These are phyloP conservation scores for Fusarium begoniae DNA, from an alignment of 2,329 filamentous ascomycete species.

Conservation along the genomic window DNA sequence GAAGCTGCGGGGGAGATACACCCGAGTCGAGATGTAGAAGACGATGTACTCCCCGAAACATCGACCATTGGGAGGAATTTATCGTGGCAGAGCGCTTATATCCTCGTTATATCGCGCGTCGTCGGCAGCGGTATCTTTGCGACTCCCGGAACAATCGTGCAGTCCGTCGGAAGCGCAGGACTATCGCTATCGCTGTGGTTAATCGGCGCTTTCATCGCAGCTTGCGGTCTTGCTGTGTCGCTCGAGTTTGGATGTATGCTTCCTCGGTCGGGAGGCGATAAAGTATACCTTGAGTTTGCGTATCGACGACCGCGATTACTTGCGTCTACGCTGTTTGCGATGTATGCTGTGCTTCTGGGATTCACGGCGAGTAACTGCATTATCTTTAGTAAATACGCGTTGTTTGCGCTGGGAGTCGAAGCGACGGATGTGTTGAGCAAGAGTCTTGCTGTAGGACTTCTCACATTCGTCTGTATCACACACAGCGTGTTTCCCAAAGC, in stretches of 20 bases:
- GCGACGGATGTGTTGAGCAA: conserved; percentile 63
- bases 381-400: conserved; percentile 71
- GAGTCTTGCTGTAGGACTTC: conserved; percentile 62
- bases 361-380: conserved; percentile 78
- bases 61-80: conserved; percentile 67
- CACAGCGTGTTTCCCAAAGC: conserved; percentile 67
- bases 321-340: conserved; percentile 69
- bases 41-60: conserved; percentile 68
- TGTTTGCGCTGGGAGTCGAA: conserved; percentile 65
- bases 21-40: conserved; percentile 54
- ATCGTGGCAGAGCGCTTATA: conserved; percentile 70
- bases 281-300: conserved; percentile 77
- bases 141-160: conserved; percentile 73
- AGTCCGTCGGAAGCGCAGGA: conserved; percentile 72
- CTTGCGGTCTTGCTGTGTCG: conserved; percentile 67
- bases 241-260: conserved; percentile 78
- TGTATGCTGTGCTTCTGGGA: conserved; percentile 70
- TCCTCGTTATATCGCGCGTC: conserved; percentile 73
- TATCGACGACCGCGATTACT: conserved; percentile 71
- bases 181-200: conserved; percentile 71
- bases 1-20: neutral
- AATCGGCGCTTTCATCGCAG: conserved; percentile 67
- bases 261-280: conserved; percentile 73
- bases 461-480: conserved; percentile 65
- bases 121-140: conserved; percentile 78